A percentile compares a stretch with the other conserved stretches of the same genome.
Evolutionary conservation across 495 filamentous ascomycete species (phyloP).

Genomic region (Hypoxylon lenormandii): DNA sequence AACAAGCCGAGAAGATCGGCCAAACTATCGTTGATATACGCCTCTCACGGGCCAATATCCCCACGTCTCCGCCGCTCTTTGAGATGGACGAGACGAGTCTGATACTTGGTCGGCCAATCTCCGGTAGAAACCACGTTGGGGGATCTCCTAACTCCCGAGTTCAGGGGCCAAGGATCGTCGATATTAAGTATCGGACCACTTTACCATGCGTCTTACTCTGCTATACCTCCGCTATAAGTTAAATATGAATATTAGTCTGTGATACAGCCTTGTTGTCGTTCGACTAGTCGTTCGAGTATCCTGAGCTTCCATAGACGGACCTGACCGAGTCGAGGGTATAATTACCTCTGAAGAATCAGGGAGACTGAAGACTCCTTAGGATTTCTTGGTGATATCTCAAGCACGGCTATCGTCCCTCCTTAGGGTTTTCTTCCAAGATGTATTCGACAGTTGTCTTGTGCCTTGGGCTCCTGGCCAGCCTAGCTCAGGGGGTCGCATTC

Average conservation of each 20-base stretch:
- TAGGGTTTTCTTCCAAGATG: conserved; percentile 34
- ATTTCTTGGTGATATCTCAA: conserved; percentile 10
- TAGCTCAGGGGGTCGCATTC: conserved; percentile 34
- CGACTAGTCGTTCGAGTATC: conserved; percentile 42
- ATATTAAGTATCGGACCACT: conserved; percentile 45
- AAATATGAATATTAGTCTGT: conserved; percentile 22
- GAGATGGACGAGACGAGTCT: not conserved
- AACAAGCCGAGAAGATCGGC: conserved; percentile 39
- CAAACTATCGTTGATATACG: conserved; percentile 7
- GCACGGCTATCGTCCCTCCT: conserved; percentile 1
- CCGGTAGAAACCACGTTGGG: conserved; percentile 19
- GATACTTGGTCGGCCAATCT: conserved; percentile 27
- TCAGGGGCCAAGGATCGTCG: conserved; percentile 32
- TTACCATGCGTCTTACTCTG: conserved; percentile 34
- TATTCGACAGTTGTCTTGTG: conserved; percentile 37
- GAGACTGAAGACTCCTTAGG: conserved; percentile 11
- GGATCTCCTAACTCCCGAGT: conserved; percentile 35
- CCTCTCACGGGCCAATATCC: conserved; percentile 29
- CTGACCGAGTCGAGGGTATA: conserved; percentile 43
- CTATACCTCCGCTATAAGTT: conserved; percentile 38
- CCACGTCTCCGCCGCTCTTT: conserved; percentile 13
- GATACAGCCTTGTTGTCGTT: conserved; percentile 33
- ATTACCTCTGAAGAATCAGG: conserved; percentile 23
- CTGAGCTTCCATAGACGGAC: conserved; percentile 27
- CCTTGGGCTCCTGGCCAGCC: conserved; percentile 44